These are phyloP conservation scores for Salix suchowensis DNA, from an alignment of 345 rosid species.

Conservation along the genomic window DNA sequence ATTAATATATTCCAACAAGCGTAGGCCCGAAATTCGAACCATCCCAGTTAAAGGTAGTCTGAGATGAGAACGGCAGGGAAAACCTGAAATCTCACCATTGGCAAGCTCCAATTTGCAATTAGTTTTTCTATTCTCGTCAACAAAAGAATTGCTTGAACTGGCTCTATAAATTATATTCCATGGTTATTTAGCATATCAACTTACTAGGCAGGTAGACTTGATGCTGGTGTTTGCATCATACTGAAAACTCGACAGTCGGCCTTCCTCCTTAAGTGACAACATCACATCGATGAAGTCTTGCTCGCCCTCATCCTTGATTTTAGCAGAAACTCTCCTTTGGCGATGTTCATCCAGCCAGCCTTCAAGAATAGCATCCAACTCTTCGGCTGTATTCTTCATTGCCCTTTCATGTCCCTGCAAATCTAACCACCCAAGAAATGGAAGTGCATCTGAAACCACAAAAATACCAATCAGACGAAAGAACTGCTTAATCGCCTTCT, in stretches of 20 bases:
- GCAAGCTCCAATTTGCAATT: too few species aligned
- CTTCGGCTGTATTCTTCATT: constrained; percentile 28
- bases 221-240: constrained; percentile 42
- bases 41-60: too few species aligned
- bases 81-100: too few species aligned
- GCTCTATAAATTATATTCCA: too few species aligned
- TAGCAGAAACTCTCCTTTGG: constrained; percentile 22
- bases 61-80: too few species aligned
- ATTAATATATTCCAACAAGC: too few species aligned
- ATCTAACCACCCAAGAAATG: constrained; percentile 30
- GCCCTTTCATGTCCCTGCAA: constrained; percentile 27
- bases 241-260: constrained; percentile 28
- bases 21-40: too few species aligned
- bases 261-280: constrained; percentile 43
- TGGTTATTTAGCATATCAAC: not conserved
- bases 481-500: constrained; percentile 34
- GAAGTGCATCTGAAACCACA: constrained; percentile 31
- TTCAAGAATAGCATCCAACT: constrained; percentile 22
- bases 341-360: constrained; percentile 44
- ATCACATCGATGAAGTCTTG: constrained; percentile 56
- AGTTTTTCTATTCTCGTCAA: too few species aligned
- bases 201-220: constrained; percentile 63
- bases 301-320: constrained; percentile 14
- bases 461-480: constrained; percentile 32
- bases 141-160: too few species aligned